A percentile compares a stretch with the other conserved stretches of the same genome.
Conservation (phyloP, 495 filamentous ascomycete genomes). For the Lepidopterella palustris region DNA sequence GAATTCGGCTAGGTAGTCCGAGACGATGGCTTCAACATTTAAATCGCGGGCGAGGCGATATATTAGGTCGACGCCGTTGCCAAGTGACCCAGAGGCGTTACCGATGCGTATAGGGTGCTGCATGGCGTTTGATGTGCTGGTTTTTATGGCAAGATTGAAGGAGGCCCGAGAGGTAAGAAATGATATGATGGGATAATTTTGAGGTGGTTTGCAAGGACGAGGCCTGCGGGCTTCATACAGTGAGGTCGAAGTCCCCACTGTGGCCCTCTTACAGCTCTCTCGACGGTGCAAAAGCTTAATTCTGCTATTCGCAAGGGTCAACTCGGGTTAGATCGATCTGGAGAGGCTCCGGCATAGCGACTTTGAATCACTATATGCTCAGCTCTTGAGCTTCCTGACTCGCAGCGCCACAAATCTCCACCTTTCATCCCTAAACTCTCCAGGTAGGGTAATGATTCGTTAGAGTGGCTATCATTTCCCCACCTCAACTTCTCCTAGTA, state of each 20-base stretch:
- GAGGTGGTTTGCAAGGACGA: not conserved
- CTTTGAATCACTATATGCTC: not conserved
- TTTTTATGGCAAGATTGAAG: not conserved
- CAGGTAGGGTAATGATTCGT: not conserved
- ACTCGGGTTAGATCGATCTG: no score
- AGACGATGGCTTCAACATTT: conserved; percentile 16
- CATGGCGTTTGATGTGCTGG: not conserved
- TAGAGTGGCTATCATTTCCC: not conserved
- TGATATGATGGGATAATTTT: not conserved
- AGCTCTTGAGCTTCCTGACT: not conserved
- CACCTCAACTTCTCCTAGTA: not conserved
- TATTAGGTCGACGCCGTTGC: conserved; percentile 14
- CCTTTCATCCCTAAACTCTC: not conserved
- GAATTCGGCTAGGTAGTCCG: conserved; percentile 21
- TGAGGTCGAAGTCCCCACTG: no score
- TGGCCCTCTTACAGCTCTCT: no score
- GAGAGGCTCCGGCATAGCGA: not conserved
- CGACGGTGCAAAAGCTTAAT: no score
- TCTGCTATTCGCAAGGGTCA: no score
- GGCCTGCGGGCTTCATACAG: no score
- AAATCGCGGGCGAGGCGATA: conserved; percentile 16
- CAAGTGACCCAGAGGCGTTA: conserved; percentile 14
- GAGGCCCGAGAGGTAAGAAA: not conserved
- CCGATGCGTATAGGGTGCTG: conserved; percentile 13
- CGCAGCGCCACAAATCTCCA: not conserved